Conservation (phyloP, 140 eudicot species). For the Stevia rebaudiana region DNA sequence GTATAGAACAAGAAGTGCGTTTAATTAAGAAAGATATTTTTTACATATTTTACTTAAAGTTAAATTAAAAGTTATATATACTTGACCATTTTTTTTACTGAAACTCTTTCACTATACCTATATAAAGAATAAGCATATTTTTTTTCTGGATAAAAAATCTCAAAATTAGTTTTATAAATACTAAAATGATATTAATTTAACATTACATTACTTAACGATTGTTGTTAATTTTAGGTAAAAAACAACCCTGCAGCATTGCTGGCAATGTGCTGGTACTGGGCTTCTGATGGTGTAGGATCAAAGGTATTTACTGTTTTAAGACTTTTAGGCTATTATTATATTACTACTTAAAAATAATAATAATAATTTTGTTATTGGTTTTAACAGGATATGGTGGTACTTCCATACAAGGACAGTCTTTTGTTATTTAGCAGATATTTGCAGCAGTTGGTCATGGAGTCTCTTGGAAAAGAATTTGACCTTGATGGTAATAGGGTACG, state of each 20-base stretch:
- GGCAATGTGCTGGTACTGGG: constrained; percentile 96
- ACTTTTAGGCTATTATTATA: neutral
- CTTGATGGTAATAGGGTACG: constrained; percentile 87
- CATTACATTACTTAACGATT: neutral
- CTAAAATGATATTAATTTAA: neutral
- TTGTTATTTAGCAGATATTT: constrained; percentile 87
- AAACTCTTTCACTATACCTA: neutral
- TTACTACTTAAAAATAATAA: neutral
- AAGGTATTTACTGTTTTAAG: constrained; percentile 48
- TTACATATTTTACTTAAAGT: neutral
- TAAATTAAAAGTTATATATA: neutral
- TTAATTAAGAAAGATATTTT: neutral
- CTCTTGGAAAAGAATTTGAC: constrained; percentile 98
- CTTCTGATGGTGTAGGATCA: constrained; percentile 85
- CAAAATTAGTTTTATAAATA: neutral
- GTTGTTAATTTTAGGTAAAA: constrained; percentile 45
- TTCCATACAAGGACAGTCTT: constrained; percentile 97
- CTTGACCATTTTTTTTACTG: neutral
- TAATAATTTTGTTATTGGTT: constrained; percentile 8
- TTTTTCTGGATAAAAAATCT: neutral
- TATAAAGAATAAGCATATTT: neutral
- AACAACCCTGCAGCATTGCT: constrained; percentile 88
- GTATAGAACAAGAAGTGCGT: neutral
- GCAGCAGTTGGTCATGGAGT: constrained; percentile 99
- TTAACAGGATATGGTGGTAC: constrained; percentile 98